Base-by-base conservation (phyloP, 2,329 filamentous ascomycete species). In the Myriosclerotinia scirpicola region DNA sequence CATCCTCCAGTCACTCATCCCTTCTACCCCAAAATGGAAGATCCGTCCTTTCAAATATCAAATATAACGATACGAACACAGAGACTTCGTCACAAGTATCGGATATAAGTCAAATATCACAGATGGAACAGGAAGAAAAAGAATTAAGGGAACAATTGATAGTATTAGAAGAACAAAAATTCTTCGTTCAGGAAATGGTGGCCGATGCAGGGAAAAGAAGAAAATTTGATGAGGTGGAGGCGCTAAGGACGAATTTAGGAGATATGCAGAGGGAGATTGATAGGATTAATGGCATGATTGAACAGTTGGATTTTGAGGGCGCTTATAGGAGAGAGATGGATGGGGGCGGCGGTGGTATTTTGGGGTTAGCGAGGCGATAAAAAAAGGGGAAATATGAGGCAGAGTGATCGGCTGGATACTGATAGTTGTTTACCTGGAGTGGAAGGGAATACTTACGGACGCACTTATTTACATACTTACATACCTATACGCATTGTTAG, bases 161-260 rank as follows among this genome's bases (percentile, higher is more conserved):
- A 50, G 84, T 91, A 2, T 79, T 91, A 0, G 88, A 91, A 74
- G 89, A 91, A 74, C 89, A 91, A 74, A 87, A 87, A 72, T 91
- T 91, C 75, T 83, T 91, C 72, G 88, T 91, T 0, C 83, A 82
- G 2, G 87, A 89, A 72, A 91, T 91, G 88, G 84, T 91, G 36
- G 84, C 83, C 0, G 85, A 89, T 73, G 89, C 89, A 3, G 88
- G 87, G 60, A 87, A 85, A 72, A 82, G 86, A 67, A 81, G 89
- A 42, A 86, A 85, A 69, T 91, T 90, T 69, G 89, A 91, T 73
- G 89, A 91, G 75, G 87, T 90, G 3, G 82, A 82, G 36, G 86
- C 85, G 38, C 77, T 91, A 54, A 82, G 83, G 1, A 81, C 84
- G 68, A 91, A 90, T 74, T 77, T 89, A 48, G 85, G 87, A 65